These are phyloP conservation scores for Colletotrichum musae DNA, from an alignment of 2,329 filamentous ascomycete species.

Conservation along the genomic window DNA sequence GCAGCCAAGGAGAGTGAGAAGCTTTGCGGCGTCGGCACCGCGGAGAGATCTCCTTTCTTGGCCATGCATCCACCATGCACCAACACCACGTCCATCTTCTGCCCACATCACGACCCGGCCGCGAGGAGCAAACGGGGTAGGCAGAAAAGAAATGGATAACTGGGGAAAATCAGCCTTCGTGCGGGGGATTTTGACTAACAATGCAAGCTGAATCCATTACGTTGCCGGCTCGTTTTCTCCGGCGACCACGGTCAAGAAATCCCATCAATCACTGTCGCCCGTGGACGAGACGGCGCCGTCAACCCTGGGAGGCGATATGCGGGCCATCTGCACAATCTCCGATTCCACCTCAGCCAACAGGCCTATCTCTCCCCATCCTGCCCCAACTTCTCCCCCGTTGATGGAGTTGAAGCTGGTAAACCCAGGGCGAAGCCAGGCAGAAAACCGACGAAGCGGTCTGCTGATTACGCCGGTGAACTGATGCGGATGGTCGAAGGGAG, in stretches of 20 bases:
- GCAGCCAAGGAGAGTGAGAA: slow-evolving; percentile 24
- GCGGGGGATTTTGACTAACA: slow-evolving; percentile 30
- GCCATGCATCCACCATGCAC: slow-evolving; percentile 12
- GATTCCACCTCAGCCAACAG: slow-evolving; percentile 27
- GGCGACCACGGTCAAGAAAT: slow-evolving; percentile 27
- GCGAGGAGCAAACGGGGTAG: background rate
- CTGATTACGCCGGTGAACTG: slow-evolving; percentile 20
- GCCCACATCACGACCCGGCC: slow-evolving; percentile 21
- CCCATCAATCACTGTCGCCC: slow-evolving; percentile 33
- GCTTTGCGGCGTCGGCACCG: slow-evolving; percentile 31
- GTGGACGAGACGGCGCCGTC: slow-evolving; percentile 7
- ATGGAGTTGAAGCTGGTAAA: background rate
- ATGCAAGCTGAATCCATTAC: slow-evolving; percentile 19
- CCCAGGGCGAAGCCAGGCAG: slow-evolving; percentile 10
- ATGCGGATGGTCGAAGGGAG: slow-evolving; percentile 3
- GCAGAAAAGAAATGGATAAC: slow-evolving; percentile 30
- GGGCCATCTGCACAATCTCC: slow-evolving; percentile 37
- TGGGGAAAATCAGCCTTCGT: slow-evolving; percentile 23
- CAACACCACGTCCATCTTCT: background rate
- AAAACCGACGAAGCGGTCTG: slow-evolving; percentile 19
- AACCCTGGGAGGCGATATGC: slow-evolving; percentile 27
- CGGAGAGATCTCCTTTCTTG: slow-evolving; percentile 28
- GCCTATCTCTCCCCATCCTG: slow-evolving; percentile 13
- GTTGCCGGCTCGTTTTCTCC: slow-evolving; percentile 33
- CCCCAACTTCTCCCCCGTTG: slow-evolving; percentile 29